These are phyloP conservation scores for Nemophila menziesii DNA, from an alignment of 257 asterid genomes.

Conservation along the genomic window DNA sequence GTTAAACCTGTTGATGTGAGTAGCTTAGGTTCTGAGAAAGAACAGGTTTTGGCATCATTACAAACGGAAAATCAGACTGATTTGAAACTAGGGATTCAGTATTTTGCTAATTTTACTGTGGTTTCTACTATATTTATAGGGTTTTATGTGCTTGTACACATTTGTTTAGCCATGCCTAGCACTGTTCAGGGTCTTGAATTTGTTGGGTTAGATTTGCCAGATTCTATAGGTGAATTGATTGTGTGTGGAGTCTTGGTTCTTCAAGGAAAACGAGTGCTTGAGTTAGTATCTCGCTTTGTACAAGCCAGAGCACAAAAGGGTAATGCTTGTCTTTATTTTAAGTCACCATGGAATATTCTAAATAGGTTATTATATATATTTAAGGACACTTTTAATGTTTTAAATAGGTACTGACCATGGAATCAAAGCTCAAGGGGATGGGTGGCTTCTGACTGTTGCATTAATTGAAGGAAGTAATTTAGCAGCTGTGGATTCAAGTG, in stretches of 20 bases:
- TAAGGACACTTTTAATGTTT: slow-evolving; percentile 7
- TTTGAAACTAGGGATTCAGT: slow-evolving; percentile 76
- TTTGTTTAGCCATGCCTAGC: slow-evolving; percentile 59
- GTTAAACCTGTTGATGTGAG: slow-evolving; percentile 71
- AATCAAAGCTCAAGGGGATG: slow-evolving; percentile 88
- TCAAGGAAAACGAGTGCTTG: slow-evolving; percentile 79
- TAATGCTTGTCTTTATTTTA: no score
- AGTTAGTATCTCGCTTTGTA: slow-evolving; percentile 81
- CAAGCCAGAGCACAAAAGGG: slow-evolving; percentile 85
- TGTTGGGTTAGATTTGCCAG: slow-evolving; percentile 93
- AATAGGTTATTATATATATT: no score
- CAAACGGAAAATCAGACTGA: slow-evolving; percentile 68
- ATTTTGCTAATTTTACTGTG: slow-evolving; percentile 75
- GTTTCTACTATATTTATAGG: slow-evolving; percentile 52
- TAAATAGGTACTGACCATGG: slow-evolving; percentile 87
- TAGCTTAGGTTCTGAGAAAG: slow-evolving; percentile 70
- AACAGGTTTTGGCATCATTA: slow-evolving; percentile 81
- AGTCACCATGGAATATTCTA: slow-evolving; percentile 6
- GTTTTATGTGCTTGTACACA: slow-evolving; percentile 58
- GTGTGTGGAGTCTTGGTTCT: slow-evolving; percentile 79
- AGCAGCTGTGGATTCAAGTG: slow-evolving; percentile 83
- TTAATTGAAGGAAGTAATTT: slow-evolving; percentile 74
- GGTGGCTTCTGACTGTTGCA: slow-evolving; percentile 97
- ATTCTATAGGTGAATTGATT: slow-evolving; percentile 85
- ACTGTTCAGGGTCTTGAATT: slow-evolving; percentile 90